phyloP scores from a whole-genome alignment of 2,329 filamentous ascomycete species.

The Fusarium gaditjirri region DNA sequence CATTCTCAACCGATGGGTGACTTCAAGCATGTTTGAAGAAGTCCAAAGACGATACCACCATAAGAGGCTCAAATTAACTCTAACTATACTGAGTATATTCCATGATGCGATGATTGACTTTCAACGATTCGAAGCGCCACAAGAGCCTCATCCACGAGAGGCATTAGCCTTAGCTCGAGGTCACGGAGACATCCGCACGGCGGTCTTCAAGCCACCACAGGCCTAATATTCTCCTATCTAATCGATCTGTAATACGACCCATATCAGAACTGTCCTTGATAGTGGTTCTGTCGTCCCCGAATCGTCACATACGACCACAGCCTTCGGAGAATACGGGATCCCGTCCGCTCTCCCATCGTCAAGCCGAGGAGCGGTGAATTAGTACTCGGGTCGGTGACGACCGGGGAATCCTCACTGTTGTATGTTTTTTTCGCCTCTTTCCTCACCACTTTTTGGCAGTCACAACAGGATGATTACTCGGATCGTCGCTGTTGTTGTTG shows the following conservation, averaged over 20 bases:
- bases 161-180: not conserved
- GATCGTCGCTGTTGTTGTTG: not conserved
- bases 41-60: rapidly evolving
- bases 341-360: constrained; percentile 26
- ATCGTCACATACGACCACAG: constrained; percentile 24
- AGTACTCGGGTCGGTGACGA: constrained; percentile 21
- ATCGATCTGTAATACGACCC: too few relatives aligned
- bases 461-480: rapidly evolving
- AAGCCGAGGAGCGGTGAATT: constrained; percentile 19
- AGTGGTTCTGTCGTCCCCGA: not conserved
- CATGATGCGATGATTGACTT: not conserved
- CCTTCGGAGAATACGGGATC: constrained; percentile 24
- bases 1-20: rapidly evolving
- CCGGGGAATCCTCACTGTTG: constrained; percentile 22
- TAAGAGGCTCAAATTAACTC: not conserved
- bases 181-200: not conserved
- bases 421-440: constrained; percentile 4
- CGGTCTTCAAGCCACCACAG: not conserved
- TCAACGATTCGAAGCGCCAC: not conserved
- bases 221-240: not conserved
- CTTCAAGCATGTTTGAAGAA: too few relatives aligned
- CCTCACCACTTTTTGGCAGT: not conserved
- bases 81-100: not conserved
- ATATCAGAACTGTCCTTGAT: not conserved
- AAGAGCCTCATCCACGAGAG: constrained; percentile 1